Evolutionary conservation across 1,139 yeast genomes (phyloP), one percentile per base, ranked within the genome.

Genomic region (Blastobotrys ciferrii): DNA sequence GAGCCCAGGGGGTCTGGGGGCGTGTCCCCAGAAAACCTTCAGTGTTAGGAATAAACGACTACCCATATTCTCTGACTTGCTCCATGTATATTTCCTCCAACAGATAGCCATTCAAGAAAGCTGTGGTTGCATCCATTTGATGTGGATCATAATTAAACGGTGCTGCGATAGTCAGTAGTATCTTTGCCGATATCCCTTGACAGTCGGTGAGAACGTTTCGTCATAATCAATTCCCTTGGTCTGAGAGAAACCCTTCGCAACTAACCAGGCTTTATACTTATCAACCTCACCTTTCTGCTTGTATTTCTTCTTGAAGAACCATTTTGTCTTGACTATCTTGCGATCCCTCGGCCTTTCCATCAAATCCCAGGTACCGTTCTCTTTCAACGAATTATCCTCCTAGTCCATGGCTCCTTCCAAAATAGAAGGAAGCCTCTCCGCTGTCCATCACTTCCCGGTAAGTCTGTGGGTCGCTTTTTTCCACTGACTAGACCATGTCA

Each of bases 71-170:
- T n/a, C n/a, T n/a, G 9, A 20, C 36, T 30, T 51, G 59, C 6
- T 20, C 15, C 54, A 60, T 52, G 44, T 52, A 61, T 14, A 59
- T 47, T 7, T 53, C 56, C 32, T 56, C 58, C 23, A 48, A 49
- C n/a, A 61, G 37, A 2, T 46, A 50, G 11, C 60, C 62, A 44
- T 59, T 53, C 20, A 59, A 46, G 32, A 62, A 61, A 1, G 66
- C 65, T 12, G 61, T 57, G 5, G 42, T 48, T 2, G 59, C 57
- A 47, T 59, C 64, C 58, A 55, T 52, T 35, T 61, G 64, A 42
- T 59, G 57, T 1, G 62, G 41, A 0, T 25, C 18, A 18, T 49
- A 30, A 2, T 42, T 38, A 3, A 33, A 12, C 6, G 43, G 35
- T 13, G 51, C 47, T 6, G 64, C 50, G 4, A 52, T 5, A 4